phyloP scores from a whole-genome alignment of 441 rosid genomes.

The Brassica hybrid region DNA sequence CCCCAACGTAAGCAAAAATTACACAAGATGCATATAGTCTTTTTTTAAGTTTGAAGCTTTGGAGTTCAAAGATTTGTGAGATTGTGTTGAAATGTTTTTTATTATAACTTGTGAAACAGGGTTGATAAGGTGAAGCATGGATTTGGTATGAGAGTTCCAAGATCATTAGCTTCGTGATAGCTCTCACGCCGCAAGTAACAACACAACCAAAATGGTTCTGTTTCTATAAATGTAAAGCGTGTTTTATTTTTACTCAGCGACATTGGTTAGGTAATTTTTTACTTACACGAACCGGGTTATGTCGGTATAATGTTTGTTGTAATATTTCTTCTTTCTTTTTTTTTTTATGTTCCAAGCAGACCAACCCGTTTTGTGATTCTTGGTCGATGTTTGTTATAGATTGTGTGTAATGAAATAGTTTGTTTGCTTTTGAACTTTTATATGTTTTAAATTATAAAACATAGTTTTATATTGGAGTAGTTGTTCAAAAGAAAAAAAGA shows the following conservation, averaged over 20 bases:
- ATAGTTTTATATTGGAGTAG: too few relatives aligned
- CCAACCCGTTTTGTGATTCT: slow-evolving; percentile 13
- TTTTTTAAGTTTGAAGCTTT: neutral
- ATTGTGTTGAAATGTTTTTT: neutral
- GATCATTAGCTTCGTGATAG: slow-evolving; percentile 51
- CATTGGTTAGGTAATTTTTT: too few relatives aligned
- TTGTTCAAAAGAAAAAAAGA: too few relatives aligned
- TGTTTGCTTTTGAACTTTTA: neutral
- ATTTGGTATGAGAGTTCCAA: slow-evolving; percentile 86
- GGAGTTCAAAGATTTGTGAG: neutral
- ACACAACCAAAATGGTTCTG: slow-evolving; percentile 16
- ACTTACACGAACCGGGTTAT: neutral
- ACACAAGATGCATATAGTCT: neutral
- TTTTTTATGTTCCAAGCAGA: neutral
- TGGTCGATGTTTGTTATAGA: neutral
- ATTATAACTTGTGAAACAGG: slow-evolving; percentile 46
- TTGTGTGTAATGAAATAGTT: neutral
- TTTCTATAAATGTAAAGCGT: neutral
- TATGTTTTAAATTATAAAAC: neutral
- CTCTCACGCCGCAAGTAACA: neutral
- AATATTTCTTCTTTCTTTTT: neutral
- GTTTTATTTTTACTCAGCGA: too few relatives aligned
- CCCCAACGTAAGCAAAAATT: slow-evolving; percentile 81
- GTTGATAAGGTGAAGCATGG: slow-evolving; percentile 85
- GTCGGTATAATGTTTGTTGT: slow-evolving; percentile 16